A percentile compares a stretch with the other conserved stretches of the same genome.
phyloP scores from a whole-genome alignment of 495 filamentous ascomycete genomes.

The Penicillium canariense region DNA sequence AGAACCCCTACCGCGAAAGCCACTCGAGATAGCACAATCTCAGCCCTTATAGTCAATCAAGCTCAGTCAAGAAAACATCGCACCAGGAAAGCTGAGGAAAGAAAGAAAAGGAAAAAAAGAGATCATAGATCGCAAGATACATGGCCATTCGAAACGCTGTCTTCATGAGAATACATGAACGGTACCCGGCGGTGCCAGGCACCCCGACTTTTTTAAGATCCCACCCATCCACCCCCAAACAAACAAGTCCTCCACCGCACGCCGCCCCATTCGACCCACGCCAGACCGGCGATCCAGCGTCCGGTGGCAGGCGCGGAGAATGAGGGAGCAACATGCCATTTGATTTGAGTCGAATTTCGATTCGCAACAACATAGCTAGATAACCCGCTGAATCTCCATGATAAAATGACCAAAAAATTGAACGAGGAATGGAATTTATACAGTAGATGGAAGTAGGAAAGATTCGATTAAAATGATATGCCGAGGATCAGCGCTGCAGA shows the following conservation, averaged over 20 bases:
- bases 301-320: slow-evolving; percentile 32
- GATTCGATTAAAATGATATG: slow-evolving; percentile 31
- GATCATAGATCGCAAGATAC: slow-evolving; percentile 13
- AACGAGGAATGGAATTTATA: slow-evolving; percentile 38
- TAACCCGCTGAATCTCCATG: slow-evolving; percentile 34
- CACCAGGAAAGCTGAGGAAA: background rate
- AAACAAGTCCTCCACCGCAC: background rate
- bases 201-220: slow-evolving; percentile 11
- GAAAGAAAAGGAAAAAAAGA: background rate
- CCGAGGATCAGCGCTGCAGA: slow-evolving; percentile 33
- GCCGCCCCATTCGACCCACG: slow-evolving; percentile 20
- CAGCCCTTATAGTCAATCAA: background rate
- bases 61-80: background rate
- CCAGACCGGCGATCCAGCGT: slow-evolving; percentile 48
- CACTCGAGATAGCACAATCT: slow-evolving; percentile 16
- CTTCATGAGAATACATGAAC: slow-evolving; percentile 18
- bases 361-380: slow-evolving; percentile 36
- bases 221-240: background rate
- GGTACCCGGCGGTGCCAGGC: slow-evolving; percentile 1
- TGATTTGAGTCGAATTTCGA: slow-evolving; percentile 12
- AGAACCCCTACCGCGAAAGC: background rate
- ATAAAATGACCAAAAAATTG: slow-evolving; percentile 20
- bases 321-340: background rate
- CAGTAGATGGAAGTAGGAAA: slow-evolving; percentile 39
- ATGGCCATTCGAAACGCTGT: slow-evolving; percentile 15